phyloP scores from a whole-genome alignment of 345 rosid genomes.

The Populus pruinosa region DNA sequence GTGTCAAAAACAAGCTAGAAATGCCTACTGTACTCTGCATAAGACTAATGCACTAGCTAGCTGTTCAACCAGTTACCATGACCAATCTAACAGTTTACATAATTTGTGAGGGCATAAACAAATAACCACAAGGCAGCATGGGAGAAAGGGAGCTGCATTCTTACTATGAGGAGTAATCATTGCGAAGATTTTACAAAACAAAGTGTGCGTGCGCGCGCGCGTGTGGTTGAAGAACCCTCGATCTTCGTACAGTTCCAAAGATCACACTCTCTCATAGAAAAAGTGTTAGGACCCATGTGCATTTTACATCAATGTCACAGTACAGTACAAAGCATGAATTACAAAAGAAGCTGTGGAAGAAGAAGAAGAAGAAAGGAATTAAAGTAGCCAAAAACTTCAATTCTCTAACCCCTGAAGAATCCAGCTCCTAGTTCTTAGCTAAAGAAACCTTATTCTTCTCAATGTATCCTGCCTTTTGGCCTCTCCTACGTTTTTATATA shows the following conservation, averaged over 20 bases:
- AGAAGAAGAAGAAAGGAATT: not conserved
- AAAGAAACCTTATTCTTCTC: conserved; percentile 17
- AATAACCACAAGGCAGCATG: not conserved
- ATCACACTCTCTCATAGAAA: conserved; percentile 8
- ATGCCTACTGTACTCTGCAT: not conserved
- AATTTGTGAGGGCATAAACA: not conserved
- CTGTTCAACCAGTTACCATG: not conserved
- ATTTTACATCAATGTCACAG: conserved; percentile 18
- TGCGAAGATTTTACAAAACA: not conserved
- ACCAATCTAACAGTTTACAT: not conserved
- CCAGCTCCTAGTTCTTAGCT: conserved; percentile 2
- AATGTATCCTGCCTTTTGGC: conserved; percentile 2
- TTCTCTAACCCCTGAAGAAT: conserved; percentile 6
- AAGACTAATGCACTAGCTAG: not conserved
- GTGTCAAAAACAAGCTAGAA: not conserved
- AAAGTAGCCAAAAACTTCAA: conserved; percentile 1
- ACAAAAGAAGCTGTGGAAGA: not conserved
- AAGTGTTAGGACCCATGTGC: not conserved
- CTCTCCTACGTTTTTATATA: not conserved
- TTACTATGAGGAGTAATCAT: not conserved
- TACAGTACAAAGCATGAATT: conserved; percentile 21
- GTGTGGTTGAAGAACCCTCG: not conserved
- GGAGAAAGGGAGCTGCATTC: not conserved
- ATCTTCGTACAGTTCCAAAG: conserved; percentile 32
- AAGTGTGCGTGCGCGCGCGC: too few relatives aligned